Evolutionary conservation across 169 alveolate species (phyloP).

Genomic region (Theileria parva): DNA sequence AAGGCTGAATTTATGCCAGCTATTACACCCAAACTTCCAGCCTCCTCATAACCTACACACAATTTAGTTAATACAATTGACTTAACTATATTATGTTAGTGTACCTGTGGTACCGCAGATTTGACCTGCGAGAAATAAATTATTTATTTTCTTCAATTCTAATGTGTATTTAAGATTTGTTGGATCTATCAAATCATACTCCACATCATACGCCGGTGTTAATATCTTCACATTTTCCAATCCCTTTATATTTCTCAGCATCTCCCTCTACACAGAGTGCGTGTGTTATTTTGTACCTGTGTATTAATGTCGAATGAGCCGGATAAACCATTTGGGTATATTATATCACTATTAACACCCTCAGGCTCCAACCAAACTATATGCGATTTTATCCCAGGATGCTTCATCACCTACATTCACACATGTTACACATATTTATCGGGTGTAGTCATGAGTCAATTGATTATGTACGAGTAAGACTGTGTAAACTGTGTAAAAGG

Average conservation of each 20-base stretch:
- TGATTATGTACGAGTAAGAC: too few species aligned
- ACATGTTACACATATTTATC: too few species aligned
- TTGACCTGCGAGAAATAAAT: conserved; percentile 87
- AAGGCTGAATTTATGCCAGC: conserved; percentile 92
- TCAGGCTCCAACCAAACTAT: conserved; percentile 93
- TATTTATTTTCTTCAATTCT: conserved; percentile 76
- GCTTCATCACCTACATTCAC: conserved; percentile 42
- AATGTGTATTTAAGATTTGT: conserved; percentile 76
- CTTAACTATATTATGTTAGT: neutral
- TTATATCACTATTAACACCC: conserved; percentile 76
- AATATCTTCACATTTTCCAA: conserved; percentile 81
- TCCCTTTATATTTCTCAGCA: conserved; percentile 71
- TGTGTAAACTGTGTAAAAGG: neutral
- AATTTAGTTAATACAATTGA: too few species aligned
- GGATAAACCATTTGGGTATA: conserved; percentile 89
- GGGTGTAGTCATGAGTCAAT: too few species aligned
- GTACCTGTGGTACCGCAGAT: conserved; percentile 90
- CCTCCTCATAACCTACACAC: conserved; percentile 87
- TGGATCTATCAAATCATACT: conserved; percentile 85
- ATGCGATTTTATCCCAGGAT: conserved; percentile 80
- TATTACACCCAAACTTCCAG: conserved; percentile 88
- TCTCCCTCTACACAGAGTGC: conserved; percentile 35
- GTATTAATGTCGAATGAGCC: conserved; percentile 86
- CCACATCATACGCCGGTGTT: conserved; percentile 89
- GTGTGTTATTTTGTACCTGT: too few species aligned